Conservation (phyloP, 2,329 filamentous ascomycete genomes). For the Phialemonium atrogriseum region DNA sequence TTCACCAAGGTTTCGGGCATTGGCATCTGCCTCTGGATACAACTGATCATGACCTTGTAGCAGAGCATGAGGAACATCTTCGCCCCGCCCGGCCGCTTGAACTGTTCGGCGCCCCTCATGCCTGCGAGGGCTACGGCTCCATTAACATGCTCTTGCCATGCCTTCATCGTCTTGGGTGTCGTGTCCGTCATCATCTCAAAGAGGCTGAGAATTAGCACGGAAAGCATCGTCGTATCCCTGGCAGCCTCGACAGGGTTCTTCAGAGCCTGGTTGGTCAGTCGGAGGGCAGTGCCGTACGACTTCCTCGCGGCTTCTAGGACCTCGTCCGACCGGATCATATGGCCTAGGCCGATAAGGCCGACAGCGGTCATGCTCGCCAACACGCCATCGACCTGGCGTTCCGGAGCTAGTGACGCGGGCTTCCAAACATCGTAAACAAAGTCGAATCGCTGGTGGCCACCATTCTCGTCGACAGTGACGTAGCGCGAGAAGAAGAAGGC, state of each 20-base stretch:
- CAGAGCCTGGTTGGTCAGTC: slow-evolving; percentile 42
- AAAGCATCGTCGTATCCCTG: slow-evolving; percentile 44
- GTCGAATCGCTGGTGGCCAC: slow-evolving; percentile 41
- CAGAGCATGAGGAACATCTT: slow-evolving; percentile 47
- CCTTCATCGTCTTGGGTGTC: slow-evolving; percentile 35
- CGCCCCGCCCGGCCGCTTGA: slow-evolving; percentile 34
- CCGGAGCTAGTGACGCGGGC: slow-evolving; percentile 24
- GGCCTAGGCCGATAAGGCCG: slow-evolving; percentile 42
- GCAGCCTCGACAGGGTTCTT: slow-evolving; percentile 30
- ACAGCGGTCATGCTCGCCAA: slow-evolving; percentile 47
- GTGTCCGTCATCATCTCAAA: slow-evolving; percentile 45
- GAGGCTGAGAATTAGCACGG: slow-evolving; percentile 43
- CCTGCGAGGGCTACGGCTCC: slow-evolving; percentile 42
- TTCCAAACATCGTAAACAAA: slow-evolving; percentile 46
- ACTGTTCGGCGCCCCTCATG: slow-evolving; percentile 38
- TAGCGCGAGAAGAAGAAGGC: slow-evolving; percentile 45
- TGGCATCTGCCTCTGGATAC: slow-evolving; percentile 38
- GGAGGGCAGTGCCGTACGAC: slow-evolving; percentile 42
- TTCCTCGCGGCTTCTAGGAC: slow-evolving; percentile 39
- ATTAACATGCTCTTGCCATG: slow-evolving; percentile 45
- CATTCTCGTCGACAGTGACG: slow-evolving; percentile 35
- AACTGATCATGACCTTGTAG: slow-evolving; percentile 42
- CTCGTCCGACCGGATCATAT: slow-evolving; percentile 31
- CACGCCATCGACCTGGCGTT: slow-evolving; percentile 32
- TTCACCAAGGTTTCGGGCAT: slow-evolving; percentile 39